These are phyloP conservation scores for Phalaenopsis aphrodite DNA, from an alignment of 106 monocot species.

Conservation along the genomic window DNA sequence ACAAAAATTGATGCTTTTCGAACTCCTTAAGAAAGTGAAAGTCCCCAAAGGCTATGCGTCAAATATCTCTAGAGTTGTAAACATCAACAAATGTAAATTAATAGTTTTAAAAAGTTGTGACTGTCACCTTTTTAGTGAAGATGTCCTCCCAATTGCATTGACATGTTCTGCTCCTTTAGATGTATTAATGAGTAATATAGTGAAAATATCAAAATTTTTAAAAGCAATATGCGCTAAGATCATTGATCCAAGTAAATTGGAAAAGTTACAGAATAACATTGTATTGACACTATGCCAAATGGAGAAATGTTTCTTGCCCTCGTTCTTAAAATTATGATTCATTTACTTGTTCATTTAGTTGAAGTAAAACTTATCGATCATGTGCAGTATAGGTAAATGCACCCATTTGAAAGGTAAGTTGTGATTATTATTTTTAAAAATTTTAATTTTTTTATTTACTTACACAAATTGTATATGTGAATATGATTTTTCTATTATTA, in stretches of 20 bases:
- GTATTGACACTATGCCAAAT: neutral
- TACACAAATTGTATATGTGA: too few relatives aligned
- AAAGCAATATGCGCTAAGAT: slow-evolving; percentile 1
- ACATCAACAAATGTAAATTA: too few relatives aligned
- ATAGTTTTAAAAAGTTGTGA: neutral
- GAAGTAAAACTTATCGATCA: neutral
- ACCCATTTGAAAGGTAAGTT: slow-evolving; percentile 1
- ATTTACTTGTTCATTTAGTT: slow-evolving; percentile 5
- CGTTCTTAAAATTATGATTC: slow-evolving; percentile 19
- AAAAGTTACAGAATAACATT: neutral
- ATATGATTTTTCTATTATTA: too few relatives aligned
- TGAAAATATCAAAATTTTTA: slow-evolving; percentile 8
- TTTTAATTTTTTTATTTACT: neutral
- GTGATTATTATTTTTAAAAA: neutral
- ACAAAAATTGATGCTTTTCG: too few relatives aligned
- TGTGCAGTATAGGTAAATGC: slow-evolving; percentile 10
- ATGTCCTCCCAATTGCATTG: neutral
- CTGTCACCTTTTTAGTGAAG: slow-evolving; percentile 9
- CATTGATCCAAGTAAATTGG: neutral
- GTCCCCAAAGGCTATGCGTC: too few relatives aligned
- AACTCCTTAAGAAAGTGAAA: too few relatives aligned
- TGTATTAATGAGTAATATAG: neutral
- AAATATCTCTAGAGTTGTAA: too few relatives aligned
- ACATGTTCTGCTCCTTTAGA: neutral
- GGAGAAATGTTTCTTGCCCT: slow-evolving; percentile 11